Conservation (phyloP, 2,329 filamentous ascomycete species). For the Orbilia javanica region DNA sequence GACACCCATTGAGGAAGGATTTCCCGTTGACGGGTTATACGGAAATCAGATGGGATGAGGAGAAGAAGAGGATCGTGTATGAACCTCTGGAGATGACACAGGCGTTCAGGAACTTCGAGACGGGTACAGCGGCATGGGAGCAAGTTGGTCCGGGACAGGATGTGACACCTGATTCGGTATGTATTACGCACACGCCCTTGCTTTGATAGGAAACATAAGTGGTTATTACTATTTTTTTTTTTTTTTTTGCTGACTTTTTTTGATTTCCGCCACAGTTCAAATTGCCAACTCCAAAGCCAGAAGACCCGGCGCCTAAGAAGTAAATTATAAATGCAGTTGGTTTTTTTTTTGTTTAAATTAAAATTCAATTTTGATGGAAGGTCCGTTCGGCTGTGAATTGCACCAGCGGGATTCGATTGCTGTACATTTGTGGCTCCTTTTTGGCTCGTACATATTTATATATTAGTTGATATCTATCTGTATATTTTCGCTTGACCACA, state of each 20-base stretch:
- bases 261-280: slow-evolving; percentile 74
- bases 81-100: slow-evolving; percentile 98
- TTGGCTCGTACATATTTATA: slow-evolving; percentile 50
- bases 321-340: slow-evolving; percentile 3
- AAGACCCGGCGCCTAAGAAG: slow-evolving; percentile 65
- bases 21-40: slow-evolving; percentile 98
- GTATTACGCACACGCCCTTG: slow-evolving; percentile 20
- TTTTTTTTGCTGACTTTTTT: neutral
- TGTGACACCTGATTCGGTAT: slow-evolving; percentile 60
- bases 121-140: slow-evolving; percentile 80
- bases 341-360: no score
- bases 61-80: slow-evolving; percentile 99
- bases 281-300: slow-evolving; percentile 93
- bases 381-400: neutral
- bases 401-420: slow-evolving; percentile 4
- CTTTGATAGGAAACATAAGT: neutral
- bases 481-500: neutral
- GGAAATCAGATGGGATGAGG: slow-evolving; percentile 96
- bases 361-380: neutral
- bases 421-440: slow-evolving; percentile 44
- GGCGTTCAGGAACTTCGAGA: slow-evolving; percentile 98
- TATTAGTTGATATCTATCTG: no score
- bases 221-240: slow-evolving; percentile 6
- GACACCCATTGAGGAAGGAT: slow-evolving; percentile 95
- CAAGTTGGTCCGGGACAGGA: slow-evolving; percentile 68